Base-by-base conservation (phyloP, 2,329 filamentous ascomycete species). In the Clonostachys sp. region DNA sequence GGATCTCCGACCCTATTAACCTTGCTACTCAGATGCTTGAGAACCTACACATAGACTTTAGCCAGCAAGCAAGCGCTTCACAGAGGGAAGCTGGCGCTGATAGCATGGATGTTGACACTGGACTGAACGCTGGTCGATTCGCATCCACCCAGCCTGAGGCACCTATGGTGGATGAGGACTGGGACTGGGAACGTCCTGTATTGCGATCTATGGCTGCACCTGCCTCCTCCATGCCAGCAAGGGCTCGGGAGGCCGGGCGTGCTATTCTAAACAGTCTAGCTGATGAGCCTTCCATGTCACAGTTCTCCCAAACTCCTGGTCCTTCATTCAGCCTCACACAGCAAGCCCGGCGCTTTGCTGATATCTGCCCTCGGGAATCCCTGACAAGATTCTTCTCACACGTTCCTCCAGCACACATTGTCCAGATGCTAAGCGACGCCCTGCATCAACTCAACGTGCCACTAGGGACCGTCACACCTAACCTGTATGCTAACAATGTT, bases 1-100 rank as follows among this genome's bases (percentile, higher is more conserved):
- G 77, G 53, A 78, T 91, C 34, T 80, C 80, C 12, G 89, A 97
- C 58, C 89, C 89, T 1, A 73, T 97, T 51, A 81, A 83, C 47
- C 76, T 99, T 42, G 94, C 94, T n/a, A 95, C 94, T 0, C 84
- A 89, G 61, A 96, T 99, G 89, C 84, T 99, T 47, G 89, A 95
- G 62, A 87, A 84, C 47, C 80, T 99, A 14, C 87, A 83, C 53
- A 95, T 99, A 62, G 89, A 96, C 65, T 91, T 97, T 61, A 84
- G 77, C 46, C 80, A 87, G 57, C 74, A 81, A 50, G 83, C 86
- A 2, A 73, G 80, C 5, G 71, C 77, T 12, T 75, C 73, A 3
- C 62, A 54, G 52, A 68, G 49, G 17, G 41, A 42, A 6, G 48
- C 50, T 2, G 49, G 61, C 44, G 53, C 53, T 30, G 78, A 88